These are phyloP conservation scores for Scedosporium boydii DNA, from an alignment of 2,329 filamentous ascomycete genomes.

Conservation along the genomic window DNA sequence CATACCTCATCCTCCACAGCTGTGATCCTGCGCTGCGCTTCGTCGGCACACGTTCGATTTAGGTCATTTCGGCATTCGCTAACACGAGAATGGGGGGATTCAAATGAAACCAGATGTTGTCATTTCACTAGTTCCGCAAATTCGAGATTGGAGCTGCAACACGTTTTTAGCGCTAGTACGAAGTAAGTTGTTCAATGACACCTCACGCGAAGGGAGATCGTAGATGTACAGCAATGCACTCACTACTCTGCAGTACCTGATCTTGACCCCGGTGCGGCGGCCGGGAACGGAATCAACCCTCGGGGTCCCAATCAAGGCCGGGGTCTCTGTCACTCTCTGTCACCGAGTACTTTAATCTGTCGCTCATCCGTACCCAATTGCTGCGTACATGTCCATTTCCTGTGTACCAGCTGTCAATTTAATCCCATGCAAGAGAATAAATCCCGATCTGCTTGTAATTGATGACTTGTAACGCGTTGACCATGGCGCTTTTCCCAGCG, in stretches of 20 bases:
- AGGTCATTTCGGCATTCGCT: background rate
- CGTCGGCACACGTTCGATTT: background rate
- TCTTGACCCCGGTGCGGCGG: background rate
- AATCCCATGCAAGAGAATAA: background rate
- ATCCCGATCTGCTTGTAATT: background rate
- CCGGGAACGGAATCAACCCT: background rate
- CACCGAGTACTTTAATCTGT: background rate
- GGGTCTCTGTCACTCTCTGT: background rate
- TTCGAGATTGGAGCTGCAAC: background rate
- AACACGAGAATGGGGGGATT: background rate
- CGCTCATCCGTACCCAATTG: background rate
- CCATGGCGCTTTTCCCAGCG: background rate
- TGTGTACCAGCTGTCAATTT: background rate
- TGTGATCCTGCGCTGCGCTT: background rate
- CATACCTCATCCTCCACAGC: no score
- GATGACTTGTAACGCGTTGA: background rate
- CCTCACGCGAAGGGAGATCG: no score
- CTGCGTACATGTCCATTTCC: background rate
- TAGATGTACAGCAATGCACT: no score
- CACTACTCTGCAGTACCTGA: background rate
- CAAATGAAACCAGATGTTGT: background rate
- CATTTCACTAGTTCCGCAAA: background rate
- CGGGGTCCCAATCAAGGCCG: background rate
- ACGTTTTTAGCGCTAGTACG: background rate
- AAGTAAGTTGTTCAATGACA: no score